A percentile compares a stretch with the other conserved stretches of the same genome.
These are phyloP conservation scores for Verticillium nubilum DNA, from an alignment of 2,329 filamentous ascomycete species.

Conservation along the genomic window DNA sequence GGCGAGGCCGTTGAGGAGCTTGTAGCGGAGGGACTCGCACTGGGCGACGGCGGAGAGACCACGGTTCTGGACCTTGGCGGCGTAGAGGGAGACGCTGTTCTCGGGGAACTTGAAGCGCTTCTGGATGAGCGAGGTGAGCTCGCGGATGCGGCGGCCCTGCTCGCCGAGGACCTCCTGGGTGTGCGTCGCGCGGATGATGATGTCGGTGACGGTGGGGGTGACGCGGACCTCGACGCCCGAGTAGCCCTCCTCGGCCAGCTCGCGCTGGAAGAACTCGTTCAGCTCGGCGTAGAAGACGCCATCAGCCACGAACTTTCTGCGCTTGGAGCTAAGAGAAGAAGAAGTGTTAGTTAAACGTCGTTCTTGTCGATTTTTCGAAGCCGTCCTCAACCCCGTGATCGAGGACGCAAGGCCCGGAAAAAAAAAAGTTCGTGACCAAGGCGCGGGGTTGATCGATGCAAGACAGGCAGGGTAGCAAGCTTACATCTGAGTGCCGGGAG, in stretches of 20 bases:
- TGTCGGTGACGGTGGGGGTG: conserved; percentile 99
- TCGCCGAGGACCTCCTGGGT: conserved; percentile 99
- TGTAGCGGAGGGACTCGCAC: conserved; percentile 99
- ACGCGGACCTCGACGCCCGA: conserved; percentile 99
- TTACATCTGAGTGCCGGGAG: conserved; percentile 59
- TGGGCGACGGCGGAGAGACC: conserved; percentile 99
- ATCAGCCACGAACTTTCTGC: conserved; percentile 93
- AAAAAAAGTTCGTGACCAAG: background rate
- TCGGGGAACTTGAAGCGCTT: conserved; percentile 99
- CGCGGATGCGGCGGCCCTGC: conserved; percentile 99
- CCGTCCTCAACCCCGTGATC: background rate
- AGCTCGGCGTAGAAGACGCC: conserved; percentile 99
- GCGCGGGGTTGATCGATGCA: background rate
- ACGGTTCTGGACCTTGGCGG: conserved; percentile 99
- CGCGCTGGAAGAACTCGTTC: conserved; percentile 99
- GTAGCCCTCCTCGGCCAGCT: conserved; percentile 99
- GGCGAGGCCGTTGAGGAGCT: conserved; percentile 98
- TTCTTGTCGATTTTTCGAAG: background rate
- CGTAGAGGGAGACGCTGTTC: conserved; percentile 99
- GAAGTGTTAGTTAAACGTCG: conserved; percentile 7
- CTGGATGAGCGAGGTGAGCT: conserved; percentile 99
- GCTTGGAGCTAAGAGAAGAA: conserved; percentile 63
- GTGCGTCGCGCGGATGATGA: conserved; percentile 99
- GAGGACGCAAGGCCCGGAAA: background rate
- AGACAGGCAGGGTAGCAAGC: conserved; percentile 21